phyloP scores from a whole-genome alignment of 805 yeast genomes.

The Lipomyces yamanashiensis region DNA sequence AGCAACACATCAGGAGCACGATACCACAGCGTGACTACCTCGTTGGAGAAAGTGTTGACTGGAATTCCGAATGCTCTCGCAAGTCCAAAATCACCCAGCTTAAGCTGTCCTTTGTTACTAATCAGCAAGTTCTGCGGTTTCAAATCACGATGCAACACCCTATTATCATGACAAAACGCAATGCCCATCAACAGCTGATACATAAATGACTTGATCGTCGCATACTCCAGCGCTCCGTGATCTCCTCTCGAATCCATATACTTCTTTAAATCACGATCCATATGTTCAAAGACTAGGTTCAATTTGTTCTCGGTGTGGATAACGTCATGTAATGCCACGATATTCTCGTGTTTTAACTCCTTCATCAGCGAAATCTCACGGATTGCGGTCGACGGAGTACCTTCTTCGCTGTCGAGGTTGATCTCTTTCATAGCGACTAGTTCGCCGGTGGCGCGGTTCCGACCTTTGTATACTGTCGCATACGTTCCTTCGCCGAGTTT shows the following conservation, averaged over 20 bases:
- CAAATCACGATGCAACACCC: conserved; percentile 78
- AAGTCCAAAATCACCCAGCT: conserved; percentile 94
- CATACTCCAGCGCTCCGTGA: conserved; percentile 73
- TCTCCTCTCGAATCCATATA: conserved; percentile 89
- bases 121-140: conserved; percentile 95
- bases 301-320: conserved; percentile 96
- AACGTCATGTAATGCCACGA: conserved; percentile 92
- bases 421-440: conserved; percentile 98
- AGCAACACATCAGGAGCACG: conserved; percentile 95
- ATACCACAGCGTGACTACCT: conserved; percentile 97
- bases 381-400: conserved; percentile 97
- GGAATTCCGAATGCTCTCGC: conserved; percentile 99
- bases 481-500: conserved; percentile 94
- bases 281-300: conserved; percentile 88
- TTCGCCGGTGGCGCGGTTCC: conserved; percentile 83
- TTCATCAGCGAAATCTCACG: conserved; percentile 95
- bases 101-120: conserved; percentile 85
- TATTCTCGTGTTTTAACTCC: conserved; percentile 91
- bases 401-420: conserved; percentile 93
- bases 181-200: conserved; percentile 90
- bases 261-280: conserved; percentile 91
- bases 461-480: conserved; percentile 97
- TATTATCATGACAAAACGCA: conserved; percentile 81
- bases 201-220: conserved; percentile 87
- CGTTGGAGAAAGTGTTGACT: conserved; percentile 94